These are phyloP conservation scores for Oryza rufipogon DNA, from an alignment of 176 grass and related monocot species.

Conservation along the genomic window DNA sequence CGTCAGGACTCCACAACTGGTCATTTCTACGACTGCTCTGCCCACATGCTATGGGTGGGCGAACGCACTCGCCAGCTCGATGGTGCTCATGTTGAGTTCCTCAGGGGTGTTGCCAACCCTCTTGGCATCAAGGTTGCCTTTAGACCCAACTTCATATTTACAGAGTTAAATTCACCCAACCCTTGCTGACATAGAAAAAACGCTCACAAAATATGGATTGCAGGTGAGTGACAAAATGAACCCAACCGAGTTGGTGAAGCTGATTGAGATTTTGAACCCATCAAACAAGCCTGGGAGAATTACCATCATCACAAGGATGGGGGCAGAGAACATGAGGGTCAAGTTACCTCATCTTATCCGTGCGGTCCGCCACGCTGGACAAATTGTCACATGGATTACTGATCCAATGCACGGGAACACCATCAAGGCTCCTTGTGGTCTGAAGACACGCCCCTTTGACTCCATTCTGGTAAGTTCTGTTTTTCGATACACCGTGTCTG, in stretches of 20 bases:
- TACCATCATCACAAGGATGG: slow-evolving; percentile 91
- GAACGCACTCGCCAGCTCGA: slow-evolving; percentile 91
- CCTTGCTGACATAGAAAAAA: background rate
- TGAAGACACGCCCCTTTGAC: slow-evolving; percentile 93
- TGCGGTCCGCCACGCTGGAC: slow-evolving; percentile 65
- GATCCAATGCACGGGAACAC: slow-evolving; percentile 97
- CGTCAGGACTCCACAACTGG: slow-evolving; percentile 87
- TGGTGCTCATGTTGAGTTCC: slow-evolving; percentile 91
- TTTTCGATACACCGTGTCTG: background rate
- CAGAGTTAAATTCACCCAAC: background rate
- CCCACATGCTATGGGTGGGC: slow-evolving; percentile 92
- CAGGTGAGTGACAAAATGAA: slow-evolving; percentile 97
- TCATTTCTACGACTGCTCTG: slow-evolving; percentile 88
- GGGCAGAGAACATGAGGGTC: slow-evolving; percentile 87
- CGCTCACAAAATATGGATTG: slow-evolving; percentile 29
- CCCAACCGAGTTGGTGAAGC: slow-evolving; percentile 73
- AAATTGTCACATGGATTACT: slow-evolving; percentile 84
- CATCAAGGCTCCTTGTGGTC: slow-evolving; percentile 90
- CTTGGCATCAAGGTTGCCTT: slow-evolving; percentile 79
- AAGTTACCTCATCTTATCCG: slow-evolving; percentile 89
- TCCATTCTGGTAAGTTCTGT: slow-evolving; percentile 63
- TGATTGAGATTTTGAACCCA: slow-evolving; percentile 90
- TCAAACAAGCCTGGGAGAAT: slow-evolving; percentile 89
- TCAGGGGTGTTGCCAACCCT: slow-evolving; percentile 82
- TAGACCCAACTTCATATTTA: background rate